Conservation (phyloP, 2,329 filamentous ascomycete species). For the Aspergillus japonicus region DNA sequence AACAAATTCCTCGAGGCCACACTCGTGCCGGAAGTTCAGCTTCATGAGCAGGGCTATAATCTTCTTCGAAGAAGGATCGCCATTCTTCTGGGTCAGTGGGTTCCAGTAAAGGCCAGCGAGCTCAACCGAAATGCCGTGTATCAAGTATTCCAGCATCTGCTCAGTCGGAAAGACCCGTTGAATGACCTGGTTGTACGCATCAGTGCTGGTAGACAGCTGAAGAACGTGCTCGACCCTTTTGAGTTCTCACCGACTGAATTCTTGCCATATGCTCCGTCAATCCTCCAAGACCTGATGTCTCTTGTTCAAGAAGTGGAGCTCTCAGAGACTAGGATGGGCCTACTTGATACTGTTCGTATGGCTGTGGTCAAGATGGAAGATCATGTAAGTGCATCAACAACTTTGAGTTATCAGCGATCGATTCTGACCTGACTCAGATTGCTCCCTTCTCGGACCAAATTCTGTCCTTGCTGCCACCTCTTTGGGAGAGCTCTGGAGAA, state of each 20-base stretch:
- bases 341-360: slow-evolving; percentile 81
- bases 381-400: slow-evolving; percentile 48
- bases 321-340: slow-evolving; percentile 84
- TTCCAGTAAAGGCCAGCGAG: slow-evolving; percentile 70
- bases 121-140: slow-evolving; percentile 73
- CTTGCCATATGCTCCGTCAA: slow-evolving; percentile 70
- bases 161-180: slow-evolving; percentile 70
- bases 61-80: slow-evolving; percentile 83
- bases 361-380: slow-evolving; percentile 80
- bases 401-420: background rate
- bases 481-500: slow-evolving; percentile 84
- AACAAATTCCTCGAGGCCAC: slow-evolving; percentile 73
- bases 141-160: slow-evolving; percentile 82
- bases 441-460: slow-evolving; percentile 72
- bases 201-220: slow-evolving; percentile 83
- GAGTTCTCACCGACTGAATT: slow-evolving; percentile 75
- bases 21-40: slow-evolving; percentile 75
- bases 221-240: slow-evolving; percentile 77
- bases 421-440: slow-evolving; percentile 43
- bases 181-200: slow-evolving; percentile 93
- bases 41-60: slow-evolving; percentile 66
- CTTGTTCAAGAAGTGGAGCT: slow-evolving; percentile 77
- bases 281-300: slow-evolving; percentile 70
- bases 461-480: slow-evolving; percentile 71
- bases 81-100: slow-evolving; percentile 87